These are phyloP conservation scores for Taiozyma sp. DNA, from an alignment of 1,139 yeast genomes.

Conservation along the genomic window DNA sequence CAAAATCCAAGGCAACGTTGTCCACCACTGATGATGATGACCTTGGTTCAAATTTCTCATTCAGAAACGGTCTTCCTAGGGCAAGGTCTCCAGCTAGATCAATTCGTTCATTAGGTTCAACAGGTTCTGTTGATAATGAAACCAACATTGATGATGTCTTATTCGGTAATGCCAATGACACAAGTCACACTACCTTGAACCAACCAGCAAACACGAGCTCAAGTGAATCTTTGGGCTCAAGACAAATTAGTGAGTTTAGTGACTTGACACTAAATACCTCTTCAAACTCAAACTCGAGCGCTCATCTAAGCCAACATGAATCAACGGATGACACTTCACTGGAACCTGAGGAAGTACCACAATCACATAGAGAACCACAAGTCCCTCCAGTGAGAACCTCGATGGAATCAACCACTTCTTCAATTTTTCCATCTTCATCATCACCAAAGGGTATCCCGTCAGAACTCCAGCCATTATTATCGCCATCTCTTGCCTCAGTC, in stretches of 20 bases:
- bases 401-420: neutral
- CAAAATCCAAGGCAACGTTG: neutral
- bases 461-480: neutral
- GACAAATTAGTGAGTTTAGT: neutral
- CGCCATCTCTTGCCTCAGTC: neutral
- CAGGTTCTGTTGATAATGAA: conserved; percentile 1
- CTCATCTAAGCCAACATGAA: neutral
- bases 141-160: neutral
- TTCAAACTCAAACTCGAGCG: neutral
- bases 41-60: neutral
- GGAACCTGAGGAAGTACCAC: neutral
- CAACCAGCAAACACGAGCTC: neutral
- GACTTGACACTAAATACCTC: neutral
- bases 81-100: conserved; percentile 3
- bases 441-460: neutral
- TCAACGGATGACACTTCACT: neutral
- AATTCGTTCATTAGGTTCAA: neutral
- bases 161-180: conserved; percentile 1
- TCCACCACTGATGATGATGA: neutral
- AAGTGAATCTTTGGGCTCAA: neutral
- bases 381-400: neutral
- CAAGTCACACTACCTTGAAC: neutral
- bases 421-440: neutral
- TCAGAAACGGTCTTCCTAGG: conserved; percentile 9
- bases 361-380: neutral